Base-by-base conservation (phyloP, 108 stramenopile species). In the Heterococcus sp. region DNA sequence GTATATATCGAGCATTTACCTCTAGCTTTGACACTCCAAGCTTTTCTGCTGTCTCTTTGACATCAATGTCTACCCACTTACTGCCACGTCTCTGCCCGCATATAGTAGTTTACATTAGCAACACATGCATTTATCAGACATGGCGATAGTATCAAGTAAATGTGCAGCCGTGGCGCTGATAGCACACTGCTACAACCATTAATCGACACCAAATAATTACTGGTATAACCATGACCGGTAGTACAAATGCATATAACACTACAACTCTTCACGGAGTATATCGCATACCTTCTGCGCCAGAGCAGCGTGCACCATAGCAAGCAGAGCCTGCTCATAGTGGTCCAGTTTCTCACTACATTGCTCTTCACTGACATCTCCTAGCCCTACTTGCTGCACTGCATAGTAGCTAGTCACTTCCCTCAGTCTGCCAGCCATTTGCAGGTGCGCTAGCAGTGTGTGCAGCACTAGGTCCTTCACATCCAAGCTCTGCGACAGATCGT, bases 381-480 rank as follows among this genome's bases (percentile, higher is more conserved):
- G 65, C n/a, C 31, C 32, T 35, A 74, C 67, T 32, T 73, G 65
- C 34, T 38, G 63, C 72, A 68, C 46, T 63, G 74, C 73, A 32
- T 69, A 74, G 67, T 73, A 82, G 5, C 73, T 37, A 27, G 81
- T 82, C 33, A 37, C 14, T 68, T 82, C 73, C 31, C 39, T 32
- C 66, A 38, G 72, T 39, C 63, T 40, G 36, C 81, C 81, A 32
- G 32, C 36, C 73, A 82, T 82, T 74, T 82, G 73, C 37, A 82
- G 73, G 68, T 82, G 81, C 21, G 81, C 81, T 3, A 82, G 66
- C 1, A 82, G 71, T 31, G 81, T 82, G 72, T 72, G 74, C 14
- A 82, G 73, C 63, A 82, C 81, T 68, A 68, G 11, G 32, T 81
- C 79, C 29, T 70, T 69, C 37, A 72, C 65, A 38, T 80, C 79